These are phyloP conservation scores for Astragalus membranaceus DNA, from an alignment of 306 rosid species.

Conservation along the genomic window DNA sequence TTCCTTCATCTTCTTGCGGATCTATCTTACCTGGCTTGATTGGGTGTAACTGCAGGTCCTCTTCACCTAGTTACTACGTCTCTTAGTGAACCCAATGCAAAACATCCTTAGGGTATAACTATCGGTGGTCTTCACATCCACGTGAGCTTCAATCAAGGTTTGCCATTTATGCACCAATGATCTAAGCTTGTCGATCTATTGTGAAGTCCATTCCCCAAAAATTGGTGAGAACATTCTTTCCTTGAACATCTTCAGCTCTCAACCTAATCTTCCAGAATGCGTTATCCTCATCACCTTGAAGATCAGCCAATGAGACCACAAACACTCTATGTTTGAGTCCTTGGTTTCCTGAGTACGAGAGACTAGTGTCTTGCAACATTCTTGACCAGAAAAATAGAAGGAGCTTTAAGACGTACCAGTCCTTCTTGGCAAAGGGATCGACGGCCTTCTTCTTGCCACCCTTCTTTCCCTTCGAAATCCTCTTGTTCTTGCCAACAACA, in stretches of 20 bases:
- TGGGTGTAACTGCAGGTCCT: constrained; percentile 93
- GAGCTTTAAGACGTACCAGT: constrained; percentile 94
- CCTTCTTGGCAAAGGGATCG: constrained; percentile 96
- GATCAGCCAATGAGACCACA: constrained; percentile 82
- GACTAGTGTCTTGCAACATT: constrained; percentile 84
- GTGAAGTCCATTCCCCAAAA: constrained; percentile 97
- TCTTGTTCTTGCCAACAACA: constrained; percentile 94
- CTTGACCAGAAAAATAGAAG: constrained; percentile 54
- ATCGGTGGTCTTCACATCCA: too few relatives aligned
- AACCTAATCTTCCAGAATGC: too few relatives aligned
- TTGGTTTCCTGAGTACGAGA: constrained; percentile 98
- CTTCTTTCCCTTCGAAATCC: constrained; percentile 92
- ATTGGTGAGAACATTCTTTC: constrained; percentile 67
- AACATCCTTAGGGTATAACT: too few relatives aligned
- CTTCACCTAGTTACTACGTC: constrained; percentile 79
- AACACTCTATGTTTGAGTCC: constrained; percentile 94
- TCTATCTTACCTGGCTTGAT: constrained; percentile 68
- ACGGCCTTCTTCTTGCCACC: constrained; percentile 95
- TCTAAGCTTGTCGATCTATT: too few relatives aligned
- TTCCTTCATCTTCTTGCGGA: too few relatives aligned
- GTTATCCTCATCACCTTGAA: too few relatives aligned
- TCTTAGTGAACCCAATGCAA: constrained; percentile 88
- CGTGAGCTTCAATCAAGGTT: too few relatives aligned
- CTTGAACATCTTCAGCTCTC: too few relatives aligned
- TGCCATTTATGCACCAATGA: too few relatives aligned